Evolutionary conservation across 257 asterid genomes (phyloP), one percentile per base, ranked within the genome.

Genomic region (Petunia secreta): DNA sequence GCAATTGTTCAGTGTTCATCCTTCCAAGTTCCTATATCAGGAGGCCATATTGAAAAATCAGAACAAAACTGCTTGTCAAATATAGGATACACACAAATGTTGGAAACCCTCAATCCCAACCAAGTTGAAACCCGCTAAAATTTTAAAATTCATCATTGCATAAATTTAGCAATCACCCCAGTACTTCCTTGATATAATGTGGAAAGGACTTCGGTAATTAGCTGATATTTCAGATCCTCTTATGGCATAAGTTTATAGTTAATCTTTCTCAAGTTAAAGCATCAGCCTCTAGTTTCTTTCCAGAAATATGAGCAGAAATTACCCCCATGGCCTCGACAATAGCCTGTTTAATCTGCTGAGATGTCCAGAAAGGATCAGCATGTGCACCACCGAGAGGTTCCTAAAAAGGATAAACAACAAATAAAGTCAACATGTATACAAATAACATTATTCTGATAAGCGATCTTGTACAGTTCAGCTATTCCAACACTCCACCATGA

Each of bases 371-470:
- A 63, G 98, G 88, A 89, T 95, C 98, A 76, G 93, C 90, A 87
- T 95, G 99, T 40, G 97, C 99, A 79, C 99, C 99, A 63, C 98
- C 97, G 82, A 95, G 95, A 67, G 99, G 97, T 89, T 95, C 99
- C 98, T 95, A 84, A 84, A 87, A 52, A 38, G 63, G 75, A 62
- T 43, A 63, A 60, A 60, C 13, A 11, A 48, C 41, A 63, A 71
- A 71, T 34, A 48, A 48, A 34, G 41, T 6, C 44, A 71, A 15
- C 41, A 71, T 71, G 40, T 34, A 41, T 11, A 36, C 44, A 11
- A 71, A 71, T 15, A 43, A 5, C 8, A 2, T 9, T 5, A 48
- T 48, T 48, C 53, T 14, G n/a, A 55, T 55, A 55, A 57, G 34
- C 63, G 2, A 57, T 4, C 6, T 57, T 6, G 14, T 4, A 4